Percentiles rank a stretch among this genome's conserved stretches.
Conservation (phyloP, 2,329 filamentous ascomycete species). For the Scedosporium minutisporum region DNA sequence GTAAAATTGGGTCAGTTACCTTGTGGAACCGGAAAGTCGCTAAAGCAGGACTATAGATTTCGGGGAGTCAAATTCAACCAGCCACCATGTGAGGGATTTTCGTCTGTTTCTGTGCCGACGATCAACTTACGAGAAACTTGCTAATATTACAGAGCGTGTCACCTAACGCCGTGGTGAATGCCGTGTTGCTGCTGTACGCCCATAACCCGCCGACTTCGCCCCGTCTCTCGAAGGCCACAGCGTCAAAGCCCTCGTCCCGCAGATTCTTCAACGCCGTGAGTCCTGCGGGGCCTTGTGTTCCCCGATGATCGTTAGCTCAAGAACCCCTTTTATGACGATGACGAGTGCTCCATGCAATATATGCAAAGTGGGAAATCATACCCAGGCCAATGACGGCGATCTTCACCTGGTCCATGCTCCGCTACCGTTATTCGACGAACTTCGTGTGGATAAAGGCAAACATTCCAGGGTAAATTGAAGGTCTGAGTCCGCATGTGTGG, state of each 20-base stretch:
- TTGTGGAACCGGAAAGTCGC: constrained; percentile 32
- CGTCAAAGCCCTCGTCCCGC: constrained; percentile 32
- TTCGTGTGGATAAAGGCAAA: too few species aligned
- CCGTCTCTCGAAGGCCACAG: constrained; percentile 28
- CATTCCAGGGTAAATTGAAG: too few species aligned
- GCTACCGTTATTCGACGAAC: too few species aligned
- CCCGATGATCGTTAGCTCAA: neutral
- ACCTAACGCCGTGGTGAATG: constrained; percentile 21
- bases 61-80: constrained; percentile 11
- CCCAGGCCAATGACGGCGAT: constrained; percentile 3
- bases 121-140: constrained; percentile 14
- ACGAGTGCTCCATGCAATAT: too few species aligned
- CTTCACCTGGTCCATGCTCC: too few species aligned
- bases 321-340: neutral
- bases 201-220: constrained; percentile 31
- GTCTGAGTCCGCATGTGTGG: too few species aligned
- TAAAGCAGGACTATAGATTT: constrained; percentile 28
- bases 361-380: neutral
- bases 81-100: too few species aligned
- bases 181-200: constrained; percentile 27
- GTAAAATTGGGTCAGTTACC: constrained; percentile 14
- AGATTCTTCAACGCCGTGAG: constrained; percentile 28
- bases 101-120: neutral
- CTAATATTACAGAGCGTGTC: constrained; percentile 2
- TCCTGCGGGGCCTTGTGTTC: constrained; percentile 17